phyloP scores from a whole-genome alignment of 805 yeast species.

The Wickerhamomyces sydowiorum region DNA sequence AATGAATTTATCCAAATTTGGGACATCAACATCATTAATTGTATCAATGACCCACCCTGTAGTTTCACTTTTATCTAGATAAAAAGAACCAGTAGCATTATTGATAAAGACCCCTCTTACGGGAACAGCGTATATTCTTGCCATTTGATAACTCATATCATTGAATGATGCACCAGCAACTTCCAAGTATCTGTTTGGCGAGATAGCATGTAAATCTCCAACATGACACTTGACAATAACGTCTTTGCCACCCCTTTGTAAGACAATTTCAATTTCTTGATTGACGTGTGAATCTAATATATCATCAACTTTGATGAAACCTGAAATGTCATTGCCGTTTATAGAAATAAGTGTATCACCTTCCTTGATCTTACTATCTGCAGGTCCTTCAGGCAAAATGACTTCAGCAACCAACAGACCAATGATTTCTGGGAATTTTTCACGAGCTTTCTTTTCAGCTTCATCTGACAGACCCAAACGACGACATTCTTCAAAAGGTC shows the following conservation, averaged over 20 bases:
- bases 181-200: slow-evolving; percentile 76
- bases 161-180: slow-evolving; percentile 87
- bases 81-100: slow-evolving; percentile 74
- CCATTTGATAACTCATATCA: slow-evolving; percentile 82
- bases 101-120: slow-evolving; percentile 79
- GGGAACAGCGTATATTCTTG: slow-evolving; percentile 77
- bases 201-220: slow-evolving; percentile 73
- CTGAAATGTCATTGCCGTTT: slow-evolving; percentile 55
- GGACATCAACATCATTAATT: slow-evolving; percentile 67
- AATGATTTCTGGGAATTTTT: slow-evolving; percentile 62
- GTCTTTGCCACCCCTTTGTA: slow-evolving; percentile 73
- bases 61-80: slow-evolving; percentile 48
- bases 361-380: slow-evolving; percentile 64
- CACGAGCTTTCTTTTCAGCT: slow-evolving; percentile 66
- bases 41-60: slow-evolving; percentile 80
- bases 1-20: slow-evolving; percentile 69
- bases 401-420: slow-evolving; percentile 83
- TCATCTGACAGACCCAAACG: slow-evolving; percentile 76
- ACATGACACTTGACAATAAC: slow-evolving; percentile 46
- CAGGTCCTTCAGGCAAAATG: slow-evolving; percentile 82
- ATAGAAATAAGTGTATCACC: slow-evolving; percentile 81
- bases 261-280: slow-evolving; percentile 42
- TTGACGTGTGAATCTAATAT: slow-evolving; percentile 72
- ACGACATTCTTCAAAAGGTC: slow-evolving; percentile 87
- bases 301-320: slow-evolving; percentile 78